These are phyloP conservation scores for Echites panduratus DNA, from an alignment of 257 asterid genomes.

Conservation along the genomic window DNA sequence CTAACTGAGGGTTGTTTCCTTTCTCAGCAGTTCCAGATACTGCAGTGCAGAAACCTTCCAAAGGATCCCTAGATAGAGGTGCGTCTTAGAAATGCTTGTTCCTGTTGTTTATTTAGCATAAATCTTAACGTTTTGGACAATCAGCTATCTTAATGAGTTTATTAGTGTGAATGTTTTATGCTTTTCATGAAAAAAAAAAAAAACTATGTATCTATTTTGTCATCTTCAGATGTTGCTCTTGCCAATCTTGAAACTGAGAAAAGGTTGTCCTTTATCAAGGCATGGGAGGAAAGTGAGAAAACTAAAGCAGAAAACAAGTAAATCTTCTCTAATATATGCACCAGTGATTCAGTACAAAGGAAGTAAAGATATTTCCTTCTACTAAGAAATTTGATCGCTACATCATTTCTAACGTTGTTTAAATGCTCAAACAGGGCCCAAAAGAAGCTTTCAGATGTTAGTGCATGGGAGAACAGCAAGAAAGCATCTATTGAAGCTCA, in stretches of 20 bases:
- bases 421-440: conserved; percentile 46
- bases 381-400: neutral
- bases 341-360: neutral
- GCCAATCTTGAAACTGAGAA: conserved; percentile 64
- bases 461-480: conserved; percentile 75
- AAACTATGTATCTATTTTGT: conserved; percentile 10
- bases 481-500: conserved; percentile 63
- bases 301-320: conserved; percentile 75
- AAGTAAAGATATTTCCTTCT: neutral
- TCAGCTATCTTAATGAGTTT: neutral
- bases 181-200: neutral
- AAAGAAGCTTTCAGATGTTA: conserved; percentile 58
- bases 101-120: neutral
- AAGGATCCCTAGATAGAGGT: conserved; percentile 81
- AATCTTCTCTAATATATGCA: conserved; percentile 15
- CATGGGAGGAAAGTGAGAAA: conserved; percentile 85
- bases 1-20: neutral
- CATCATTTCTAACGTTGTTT: neutral
- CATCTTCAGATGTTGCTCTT: conserved; percentile 60
- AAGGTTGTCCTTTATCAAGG: conserved; percentile 55
- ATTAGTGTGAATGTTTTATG: neutral
- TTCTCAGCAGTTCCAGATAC: conserved; percentile 43
- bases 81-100: neutral
- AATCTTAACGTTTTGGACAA: conserved; percentile 14
- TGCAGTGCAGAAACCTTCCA: conserved; percentile 35